These are phyloP conservation scores for Epichloe uncinata DNA, from an alignment of 2,329 filamentous ascomycete genomes.

Conservation along the genomic window DNA sequence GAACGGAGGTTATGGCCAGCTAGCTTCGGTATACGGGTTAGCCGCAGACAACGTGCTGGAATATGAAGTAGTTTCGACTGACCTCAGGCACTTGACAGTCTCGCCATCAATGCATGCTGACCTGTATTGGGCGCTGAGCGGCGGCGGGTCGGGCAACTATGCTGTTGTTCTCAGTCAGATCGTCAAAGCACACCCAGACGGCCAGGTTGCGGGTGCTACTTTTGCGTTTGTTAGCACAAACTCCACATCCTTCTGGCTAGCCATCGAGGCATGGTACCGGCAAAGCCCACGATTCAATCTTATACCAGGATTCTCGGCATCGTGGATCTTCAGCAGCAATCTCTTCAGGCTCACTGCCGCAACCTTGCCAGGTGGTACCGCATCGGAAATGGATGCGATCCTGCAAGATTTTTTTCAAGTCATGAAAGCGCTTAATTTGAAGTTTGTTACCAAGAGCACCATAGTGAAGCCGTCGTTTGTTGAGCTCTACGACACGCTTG, in stretches of 20 bases:
- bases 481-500: too few relatives aligned
- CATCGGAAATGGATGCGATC: not conserved
- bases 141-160: conserved; percentile 38
- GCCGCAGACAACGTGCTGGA: conserved; percentile 44
- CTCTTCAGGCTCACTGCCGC: not conserved
- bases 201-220: too few relatives aligned
- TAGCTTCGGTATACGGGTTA: conserved; percentile 40
- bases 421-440: too few relatives aligned
- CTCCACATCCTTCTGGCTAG: conserved; percentile 15
- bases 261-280: not conserved
- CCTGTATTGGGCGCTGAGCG: conserved; percentile 47
- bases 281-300: not conserved
- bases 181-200: conserved; percentile 19
- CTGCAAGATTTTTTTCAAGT: not conserved
- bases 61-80: conserved; percentile 32
- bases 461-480: too few relatives aligned
- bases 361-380: not conserved
- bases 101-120: conserved; percentile 28
- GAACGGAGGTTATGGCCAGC: conserved; percentile 42
- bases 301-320: not conserved
- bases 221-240: conserved; percentile 11
- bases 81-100: conserved; percentile 18
- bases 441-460: too few relatives aligned
- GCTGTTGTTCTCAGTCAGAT: conserved; percentile 28
- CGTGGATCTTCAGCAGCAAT: not conserved